Percentiles rank a stretch among this genome's conserved stretches.
These are phyloP conservation scores for Trichoderma erinaceum DNA, from an alignment of 495 filamentous ascomycete genomes.

Conservation along the genomic window DNA sequence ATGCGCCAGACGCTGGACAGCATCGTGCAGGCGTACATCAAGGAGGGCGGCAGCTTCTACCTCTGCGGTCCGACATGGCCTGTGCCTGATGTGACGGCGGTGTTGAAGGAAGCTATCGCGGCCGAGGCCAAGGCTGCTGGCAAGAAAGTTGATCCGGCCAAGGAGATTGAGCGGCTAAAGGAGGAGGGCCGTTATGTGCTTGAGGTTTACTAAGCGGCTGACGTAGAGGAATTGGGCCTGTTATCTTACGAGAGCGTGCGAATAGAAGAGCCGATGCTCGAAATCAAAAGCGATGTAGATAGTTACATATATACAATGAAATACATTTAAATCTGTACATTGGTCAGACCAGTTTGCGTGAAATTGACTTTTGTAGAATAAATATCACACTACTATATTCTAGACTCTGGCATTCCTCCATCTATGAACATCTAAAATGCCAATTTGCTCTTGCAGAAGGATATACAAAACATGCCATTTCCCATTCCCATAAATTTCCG, in stretches of 20 bases:
- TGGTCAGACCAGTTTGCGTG: too few relatives aligned
- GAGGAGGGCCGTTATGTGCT: constrained; percentile 89
- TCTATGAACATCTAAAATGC: background rate
- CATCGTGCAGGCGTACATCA: constrained; percentile 82
- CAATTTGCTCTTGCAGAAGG: background rate
- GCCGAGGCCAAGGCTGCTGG: constrained; percentile 60
- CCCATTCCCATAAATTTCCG: constrained; percentile 5
- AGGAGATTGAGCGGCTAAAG: constrained; percentile 96
- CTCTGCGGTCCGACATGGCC: constrained; percentile 98
- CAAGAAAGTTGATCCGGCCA: constrained; percentile 78
- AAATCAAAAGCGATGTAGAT: background rate
- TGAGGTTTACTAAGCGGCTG: constrained; percentile 72
- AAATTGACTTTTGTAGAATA: background rate
- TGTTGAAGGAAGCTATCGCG: constrained; percentile 87
- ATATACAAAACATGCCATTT: constrained; percentile 5
- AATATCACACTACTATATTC: background rate
- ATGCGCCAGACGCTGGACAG: constrained; percentile 87
- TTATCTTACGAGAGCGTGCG: background rate
- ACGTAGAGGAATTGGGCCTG: background rate
- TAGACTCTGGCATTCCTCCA: background rate
- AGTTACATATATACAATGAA: background rate
- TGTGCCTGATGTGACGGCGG: constrained; percentile 93
- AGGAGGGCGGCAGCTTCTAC: constrained; percentile 87
- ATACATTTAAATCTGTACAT: background rate
- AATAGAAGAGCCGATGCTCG: background rate